Evolutionary conservation across 2,329 filamentous ascomycete species (phyloP).

Genomic region (Pseudopyricularia cyperi): DNA sequence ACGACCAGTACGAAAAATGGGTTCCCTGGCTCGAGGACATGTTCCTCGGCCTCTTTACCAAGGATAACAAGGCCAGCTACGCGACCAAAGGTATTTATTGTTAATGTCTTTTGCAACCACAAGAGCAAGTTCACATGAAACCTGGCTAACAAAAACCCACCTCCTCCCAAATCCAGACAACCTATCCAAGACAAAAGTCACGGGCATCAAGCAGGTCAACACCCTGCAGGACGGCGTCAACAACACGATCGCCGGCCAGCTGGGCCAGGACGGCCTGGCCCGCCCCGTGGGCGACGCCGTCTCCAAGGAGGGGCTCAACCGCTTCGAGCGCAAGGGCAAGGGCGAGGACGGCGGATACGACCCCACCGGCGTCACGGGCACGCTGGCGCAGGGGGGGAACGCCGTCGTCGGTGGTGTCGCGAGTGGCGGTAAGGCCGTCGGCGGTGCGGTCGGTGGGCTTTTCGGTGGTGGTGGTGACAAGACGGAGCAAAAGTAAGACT

Average conservation of each 20-base stretch:
- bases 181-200: constrained; percentile 58
- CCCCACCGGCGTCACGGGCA: constrained; percentile 3
- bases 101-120: no score
- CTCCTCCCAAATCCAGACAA: constrained; percentile 31
- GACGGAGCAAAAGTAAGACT: not conserved
- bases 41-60: constrained; percentile 60
- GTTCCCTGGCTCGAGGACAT: constrained; percentile 65
- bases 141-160: not conserved
- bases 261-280: constrained; percentile 55
- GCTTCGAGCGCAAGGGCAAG: constrained; percentile 49
- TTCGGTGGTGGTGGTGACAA: constrained; percentile 12
- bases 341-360: constrained; percentile 42
- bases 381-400: constrained; percentile 15
- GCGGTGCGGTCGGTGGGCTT: constrained; percentile 18
- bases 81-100: constrained; percentile 54
- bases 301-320: constrained; percentile 54
- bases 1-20: constrained; percentile 62
- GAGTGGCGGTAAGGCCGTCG: constrained; percentile 19
- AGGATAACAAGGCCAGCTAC: constrained; percentile 66
- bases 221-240: constrained; percentile 55
- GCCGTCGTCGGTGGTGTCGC: constrained; percentile 13
- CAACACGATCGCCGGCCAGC: constrained; percentile 46
- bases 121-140: not conserved
- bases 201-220: constrained; percentile 53
- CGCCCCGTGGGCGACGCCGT: constrained; percentile 49